These are phyloP conservation scores for Xylaria curta DNA, from an alignment of 495 filamentous ascomycete genomes.

Conservation along the genomic window DNA sequence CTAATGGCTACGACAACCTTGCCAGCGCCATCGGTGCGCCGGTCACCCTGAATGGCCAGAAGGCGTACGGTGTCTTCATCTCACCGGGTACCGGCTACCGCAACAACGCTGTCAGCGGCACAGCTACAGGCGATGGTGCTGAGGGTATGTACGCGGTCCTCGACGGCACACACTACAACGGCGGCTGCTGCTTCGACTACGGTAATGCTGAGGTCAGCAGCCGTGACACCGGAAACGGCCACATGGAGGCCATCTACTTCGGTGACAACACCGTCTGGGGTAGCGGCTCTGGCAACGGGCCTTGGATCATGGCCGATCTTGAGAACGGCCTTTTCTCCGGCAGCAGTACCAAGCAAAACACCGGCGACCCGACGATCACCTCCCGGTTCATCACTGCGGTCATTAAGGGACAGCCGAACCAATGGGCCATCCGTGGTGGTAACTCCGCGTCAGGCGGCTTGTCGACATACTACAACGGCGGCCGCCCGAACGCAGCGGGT, in stretches of 20 bases:
- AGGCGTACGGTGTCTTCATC: conserved; percentile 65
- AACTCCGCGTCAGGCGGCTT: conserved; percentile 60
- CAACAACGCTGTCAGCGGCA: conserved; percentile 56
- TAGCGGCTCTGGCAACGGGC: conserved; percentile 57
- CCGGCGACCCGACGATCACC: conserved; percentile 52
- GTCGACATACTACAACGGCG: conserved; percentile 62
- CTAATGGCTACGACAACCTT: conserved; percentile 60
- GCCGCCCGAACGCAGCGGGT: conserved; percentile 50
- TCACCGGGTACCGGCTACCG: conserved; percentile 63
- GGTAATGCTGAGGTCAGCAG: conserved; percentile 64
- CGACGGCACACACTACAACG: conserved; percentile 66
- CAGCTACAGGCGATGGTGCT: conserved; percentile 57
- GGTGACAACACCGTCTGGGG: conserved; percentile 58
- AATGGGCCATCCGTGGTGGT: conserved; percentile 62
- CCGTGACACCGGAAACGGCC: conserved; percentile 60
- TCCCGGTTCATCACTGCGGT: conserved; percentile 59
- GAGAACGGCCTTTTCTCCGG: conserved; percentile 67
- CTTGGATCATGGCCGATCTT: conserved; percentile 68
- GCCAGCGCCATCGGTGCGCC: conserved; percentile 64
- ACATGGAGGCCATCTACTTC: conserved; percentile 69
- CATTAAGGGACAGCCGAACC: conserved; percentile 58
- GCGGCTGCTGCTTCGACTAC: conserved; percentile 66
- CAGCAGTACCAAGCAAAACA: conserved; percentile 45
- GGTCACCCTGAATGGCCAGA: conserved; percentile 62
- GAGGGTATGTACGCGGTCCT: conserved; percentile 67